Percentiles rank a stretch among this genome's conserved stretches.
Conservation (phyloP, 306 rosid genomes). For the Casuarina cunninghamiana region DNA sequence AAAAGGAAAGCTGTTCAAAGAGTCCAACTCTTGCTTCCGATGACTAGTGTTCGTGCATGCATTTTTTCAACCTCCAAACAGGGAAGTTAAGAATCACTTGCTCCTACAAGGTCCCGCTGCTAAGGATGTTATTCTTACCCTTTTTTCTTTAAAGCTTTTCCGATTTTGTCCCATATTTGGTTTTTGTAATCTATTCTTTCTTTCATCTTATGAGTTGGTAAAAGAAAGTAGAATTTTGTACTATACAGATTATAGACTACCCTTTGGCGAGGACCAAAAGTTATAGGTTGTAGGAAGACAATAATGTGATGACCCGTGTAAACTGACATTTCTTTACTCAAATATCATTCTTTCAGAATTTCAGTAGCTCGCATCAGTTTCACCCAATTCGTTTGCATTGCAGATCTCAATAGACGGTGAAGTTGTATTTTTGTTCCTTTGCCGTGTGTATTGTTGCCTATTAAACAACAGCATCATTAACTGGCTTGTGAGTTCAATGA, state of each 20-base stretch:
- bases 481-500: too few species aligned
- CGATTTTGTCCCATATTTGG: constrained; percentile 8
- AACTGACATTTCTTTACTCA: background rate
- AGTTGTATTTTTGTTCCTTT: background rate
- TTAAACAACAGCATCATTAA: too few species aligned
- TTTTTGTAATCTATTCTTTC: constrained; percentile 18
- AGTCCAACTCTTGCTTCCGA: constrained; percentile 71
- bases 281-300: constrained; percentile 23
- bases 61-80: constrained; percentile 11
- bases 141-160: constrained; percentile 13
- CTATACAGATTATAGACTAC: background rate
- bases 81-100: constrained; percentile 29
- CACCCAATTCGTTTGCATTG: background rate
- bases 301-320: constrained; percentile 22
- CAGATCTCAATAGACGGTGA: background rate
- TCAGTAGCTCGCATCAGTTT: background rate
- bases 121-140: constrained; percentile 9
- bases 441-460: background rate
- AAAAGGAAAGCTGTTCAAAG: constrained; percentile 64
- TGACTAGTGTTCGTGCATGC: constrained; percentile 37
- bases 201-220: constrained; percentile 15
- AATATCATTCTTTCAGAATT: constrained; percentile 24
- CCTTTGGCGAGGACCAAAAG: background rate
- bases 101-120: constrained; percentile 17
- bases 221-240: background rate